phyloP scores from a whole-genome alignment of 441 rosid species.

The Melastoma candidum region DNA sequence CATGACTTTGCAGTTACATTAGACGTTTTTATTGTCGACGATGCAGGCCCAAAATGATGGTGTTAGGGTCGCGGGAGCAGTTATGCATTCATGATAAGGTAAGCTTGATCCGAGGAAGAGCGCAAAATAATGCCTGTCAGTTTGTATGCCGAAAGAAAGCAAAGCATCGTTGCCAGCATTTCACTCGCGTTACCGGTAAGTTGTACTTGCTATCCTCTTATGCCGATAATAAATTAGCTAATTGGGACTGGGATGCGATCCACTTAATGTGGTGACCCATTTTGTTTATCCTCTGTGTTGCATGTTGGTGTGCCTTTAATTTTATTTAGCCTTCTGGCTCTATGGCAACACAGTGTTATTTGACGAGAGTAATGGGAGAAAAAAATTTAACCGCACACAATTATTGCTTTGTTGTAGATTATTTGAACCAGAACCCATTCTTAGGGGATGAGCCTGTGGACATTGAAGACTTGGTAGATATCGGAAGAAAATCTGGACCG shows the following conservation, averaged over 20 bases:
- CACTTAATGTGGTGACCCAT: too few species aligned
- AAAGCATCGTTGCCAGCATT: conserved; percentile 53
- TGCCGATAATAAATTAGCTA: too few species aligned
- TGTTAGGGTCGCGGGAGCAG: conserved; percentile 95
- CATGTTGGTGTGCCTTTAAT: too few species aligned
- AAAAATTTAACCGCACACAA: too few species aligned
- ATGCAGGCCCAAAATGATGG: conserved; percentile 89
- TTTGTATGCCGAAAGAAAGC: conserved; percentile 50
- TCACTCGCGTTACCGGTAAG: conserved; percentile 48
- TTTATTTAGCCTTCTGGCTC: too few species aligned
- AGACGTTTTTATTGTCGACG: conserved; percentile 6
- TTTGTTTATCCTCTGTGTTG: too few species aligned
- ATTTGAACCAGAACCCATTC: conserved; percentile 55
- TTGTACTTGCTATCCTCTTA: neutral
- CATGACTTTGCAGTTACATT: neutral
- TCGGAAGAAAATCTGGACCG: conserved; percentile 79
- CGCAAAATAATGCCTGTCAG: conserved; percentile 80
- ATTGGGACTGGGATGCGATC: too few species aligned
- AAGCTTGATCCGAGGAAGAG: conserved; percentile 75
- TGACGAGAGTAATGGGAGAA: too few species aligned
- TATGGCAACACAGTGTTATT: too few species aligned
- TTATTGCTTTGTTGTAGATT: conserved; percentile 26
- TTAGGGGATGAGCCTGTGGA: conserved; percentile 87
- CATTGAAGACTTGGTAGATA: conserved; percentile 86
- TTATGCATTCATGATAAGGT: conserved; percentile 84